phyloP scores from a whole-genome alignment of 2,329 filamentous ascomycete genomes.

The Monosporascus cannonballus region DNA sequence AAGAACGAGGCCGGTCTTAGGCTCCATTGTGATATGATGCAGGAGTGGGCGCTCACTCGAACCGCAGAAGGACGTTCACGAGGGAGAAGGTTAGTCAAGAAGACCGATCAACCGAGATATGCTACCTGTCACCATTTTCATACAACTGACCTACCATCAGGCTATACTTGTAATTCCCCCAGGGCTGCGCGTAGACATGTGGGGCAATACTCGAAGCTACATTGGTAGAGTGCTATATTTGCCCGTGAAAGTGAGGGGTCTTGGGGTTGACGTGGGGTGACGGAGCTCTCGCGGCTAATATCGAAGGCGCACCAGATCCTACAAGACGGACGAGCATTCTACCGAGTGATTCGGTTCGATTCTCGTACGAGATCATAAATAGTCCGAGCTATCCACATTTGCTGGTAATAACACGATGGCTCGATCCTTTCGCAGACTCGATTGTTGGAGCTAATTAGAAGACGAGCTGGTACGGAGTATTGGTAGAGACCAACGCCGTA shows the following conservation, averaged over 20 bases:
- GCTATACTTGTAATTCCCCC: background rate
- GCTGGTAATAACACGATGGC: no score
- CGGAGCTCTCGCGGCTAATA: constrained; percentile 25
- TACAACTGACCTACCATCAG: background rate
- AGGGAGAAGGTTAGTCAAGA: constrained; percentile 1
- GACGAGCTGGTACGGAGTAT: background rate
- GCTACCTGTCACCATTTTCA: background rate
- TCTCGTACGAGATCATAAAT: background rate
- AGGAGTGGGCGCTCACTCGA: background rate
- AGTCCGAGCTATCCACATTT: background rate
- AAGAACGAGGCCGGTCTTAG: constrained; percentile 33
- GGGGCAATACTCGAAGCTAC: background rate
- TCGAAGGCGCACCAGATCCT: constrained; percentile 16
- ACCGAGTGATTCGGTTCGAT: background rate
- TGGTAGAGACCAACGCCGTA: background rate
- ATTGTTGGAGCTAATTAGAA: background rate
- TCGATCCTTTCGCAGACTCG: no score
- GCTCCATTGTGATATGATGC: constrained; percentile 15
- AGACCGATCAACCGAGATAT: background rate
- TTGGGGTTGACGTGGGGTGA: constrained; percentile 11
- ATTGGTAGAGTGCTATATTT: background rate
- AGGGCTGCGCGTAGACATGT: background rate
- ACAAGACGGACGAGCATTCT: constrained; percentile 2
- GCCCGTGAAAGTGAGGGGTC: constrained; percentile 16
- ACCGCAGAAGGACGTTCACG: background rate